These are phyloP conservation scores for Ustilago bromivora DNA, from an alignment of 1,284 basidiomycete genomes.

Conservation along the genomic window DNA sequence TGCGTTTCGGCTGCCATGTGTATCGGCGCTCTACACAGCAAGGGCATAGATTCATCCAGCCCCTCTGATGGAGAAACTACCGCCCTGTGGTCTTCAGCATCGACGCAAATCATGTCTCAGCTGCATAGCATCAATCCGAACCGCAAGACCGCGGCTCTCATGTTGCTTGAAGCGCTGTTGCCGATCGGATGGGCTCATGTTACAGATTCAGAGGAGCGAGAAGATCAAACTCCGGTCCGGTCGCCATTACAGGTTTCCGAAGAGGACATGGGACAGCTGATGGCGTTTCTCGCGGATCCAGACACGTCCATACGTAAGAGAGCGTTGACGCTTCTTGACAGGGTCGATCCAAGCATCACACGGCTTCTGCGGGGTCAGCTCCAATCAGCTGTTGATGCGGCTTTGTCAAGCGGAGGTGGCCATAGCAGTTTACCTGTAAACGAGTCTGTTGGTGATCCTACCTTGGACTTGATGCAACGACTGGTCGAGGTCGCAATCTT, in stretches of 20 bases:
- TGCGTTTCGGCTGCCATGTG: slow-evolving; percentile 39
- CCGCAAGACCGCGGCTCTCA: slow-evolving; percentile 29
- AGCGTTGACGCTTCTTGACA: slow-evolving; percentile 27
- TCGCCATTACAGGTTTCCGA: slow-evolving; percentile 30
- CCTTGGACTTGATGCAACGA: slow-evolving; percentile 5
- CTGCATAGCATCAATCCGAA: slow-evolving; percentile 41
- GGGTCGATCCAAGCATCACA: slow-evolving; percentile 21
- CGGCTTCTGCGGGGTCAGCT: slow-evolving; percentile 29
- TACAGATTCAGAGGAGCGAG: background rate
- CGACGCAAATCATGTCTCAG: slow-evolving; percentile 33
- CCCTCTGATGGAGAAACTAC: slow-evolving; percentile 23
- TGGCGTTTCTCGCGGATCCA: slow-evolving; percentile 29
- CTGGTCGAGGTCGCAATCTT: slow-evolving; percentile 26
- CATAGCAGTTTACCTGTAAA: background rate
- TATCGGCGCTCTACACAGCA: slow-evolving; percentile 13
- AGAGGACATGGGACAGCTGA: slow-evolving; percentile 35
- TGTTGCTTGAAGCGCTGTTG: slow-evolving; percentile 31
- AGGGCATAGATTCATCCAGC: background rate
- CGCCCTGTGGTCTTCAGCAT: slow-evolving; percentile 29
- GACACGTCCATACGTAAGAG: slow-evolving; percentile 30
- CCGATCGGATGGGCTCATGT: slow-evolving; percentile 32
- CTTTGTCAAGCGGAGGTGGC: background rate
- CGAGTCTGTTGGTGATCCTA: background rate
- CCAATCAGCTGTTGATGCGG: slow-evolving; percentile 19
- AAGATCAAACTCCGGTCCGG: background rate